These are phyloP conservation scores for Kazachstania sp. DNA, from an alignment of 1,139 yeast genomes.

Conservation along the genomic window DNA sequence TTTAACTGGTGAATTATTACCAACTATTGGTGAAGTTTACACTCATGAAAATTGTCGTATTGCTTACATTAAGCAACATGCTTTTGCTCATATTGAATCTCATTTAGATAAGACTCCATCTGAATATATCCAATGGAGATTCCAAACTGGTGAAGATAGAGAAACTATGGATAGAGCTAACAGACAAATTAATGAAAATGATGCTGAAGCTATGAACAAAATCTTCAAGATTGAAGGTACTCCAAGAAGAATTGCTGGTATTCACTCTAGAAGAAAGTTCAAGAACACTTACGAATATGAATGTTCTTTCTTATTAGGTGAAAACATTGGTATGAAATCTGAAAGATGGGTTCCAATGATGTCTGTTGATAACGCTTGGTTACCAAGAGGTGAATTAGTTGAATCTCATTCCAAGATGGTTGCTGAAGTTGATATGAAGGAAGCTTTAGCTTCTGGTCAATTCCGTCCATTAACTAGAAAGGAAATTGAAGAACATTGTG, in stretches of 20 bases:
- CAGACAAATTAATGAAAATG: conserved; percentile 94
- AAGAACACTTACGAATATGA: conserved; percentile 99
- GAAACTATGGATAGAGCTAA: conserved; percentile 99
- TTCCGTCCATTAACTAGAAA: conserved; percentile 99
- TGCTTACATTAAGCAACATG: conserved; percentile 99
- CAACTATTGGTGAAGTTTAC: conserved; percentile 97
- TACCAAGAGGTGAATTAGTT: conserved; percentile 98
- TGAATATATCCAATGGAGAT: conserved; percentile 99
- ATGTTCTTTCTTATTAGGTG: conserved; percentile 94
- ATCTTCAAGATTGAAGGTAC: conserved; percentile 98
- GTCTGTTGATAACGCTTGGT: conserved; percentile 99
- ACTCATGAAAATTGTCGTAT: conserved; percentile 99
- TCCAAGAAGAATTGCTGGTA: conserved; percentile 93
- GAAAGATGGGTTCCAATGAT: conserved; percentile 99
- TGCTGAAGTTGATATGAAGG: conserved; percentile 99
- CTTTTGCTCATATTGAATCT: conserved; percentile 97
- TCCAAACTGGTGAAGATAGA: conserved; percentile 99
- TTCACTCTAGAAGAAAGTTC: conserved; percentile 98
- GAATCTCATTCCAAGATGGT: conserved; percentile 98
- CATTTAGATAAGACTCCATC: conserved; percentile 99
- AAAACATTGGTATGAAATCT: conserved; percentile 95
- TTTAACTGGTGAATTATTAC: conserved; percentile 98
- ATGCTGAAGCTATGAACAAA: conserved; percentile 98
- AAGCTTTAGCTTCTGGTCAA: conserved; percentile 99
- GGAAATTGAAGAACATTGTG: conserved; percentile 98